Evolutionary conservation across 2,329 filamentous ascomycete genomes (phyloP).

Genomic region (Colletotrichum sojae): DNA sequence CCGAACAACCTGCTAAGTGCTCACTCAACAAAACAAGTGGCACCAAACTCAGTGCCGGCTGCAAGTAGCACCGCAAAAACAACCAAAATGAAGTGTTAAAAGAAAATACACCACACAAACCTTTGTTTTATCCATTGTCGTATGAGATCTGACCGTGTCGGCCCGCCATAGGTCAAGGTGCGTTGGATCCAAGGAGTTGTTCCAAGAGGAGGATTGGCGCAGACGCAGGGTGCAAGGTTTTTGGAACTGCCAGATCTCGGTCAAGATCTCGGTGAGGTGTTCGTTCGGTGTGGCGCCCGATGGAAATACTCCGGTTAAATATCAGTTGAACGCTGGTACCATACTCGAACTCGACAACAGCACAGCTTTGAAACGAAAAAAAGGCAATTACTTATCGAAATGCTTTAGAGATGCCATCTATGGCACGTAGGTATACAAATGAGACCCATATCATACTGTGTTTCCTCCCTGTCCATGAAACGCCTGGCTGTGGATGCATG

Average conservation of each 20-base stretch:
- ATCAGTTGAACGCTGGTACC: too few species aligned
- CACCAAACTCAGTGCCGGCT: too few species aligned
- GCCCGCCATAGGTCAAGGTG: slow-evolving; percentile 10
- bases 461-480: slow-evolving; percentile 21
- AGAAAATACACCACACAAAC: background rate
- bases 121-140: slow-evolving; percentile 38
- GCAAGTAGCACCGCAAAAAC: background rate
- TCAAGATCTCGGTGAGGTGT: slow-evolving; percentile 25
- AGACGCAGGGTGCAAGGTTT: slow-evolving; percentile 17
- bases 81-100: background rate
- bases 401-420: too few species aligned
- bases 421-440: too few species aligned
- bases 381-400: too few species aligned
- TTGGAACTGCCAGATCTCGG: slow-evolving; percentile 13
- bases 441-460: background rate
- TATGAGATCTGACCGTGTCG: background rate
- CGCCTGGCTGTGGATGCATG: slow-evolving; percentile 30
- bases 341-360: too few species aligned
- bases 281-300: background rate
- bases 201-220: background rate
- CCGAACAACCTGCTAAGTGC: too few species aligned
- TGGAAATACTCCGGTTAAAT: slow-evolving; percentile 33
- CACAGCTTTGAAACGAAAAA: too few species aligned
- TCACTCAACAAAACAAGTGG: too few species aligned
- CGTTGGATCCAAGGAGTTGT: background rate